Evolutionary conservation across 805 yeast species (phyloP), one percentile per base, ranked within the genome.

Genomic region (Lipomyces yamanashiensis): DNA sequence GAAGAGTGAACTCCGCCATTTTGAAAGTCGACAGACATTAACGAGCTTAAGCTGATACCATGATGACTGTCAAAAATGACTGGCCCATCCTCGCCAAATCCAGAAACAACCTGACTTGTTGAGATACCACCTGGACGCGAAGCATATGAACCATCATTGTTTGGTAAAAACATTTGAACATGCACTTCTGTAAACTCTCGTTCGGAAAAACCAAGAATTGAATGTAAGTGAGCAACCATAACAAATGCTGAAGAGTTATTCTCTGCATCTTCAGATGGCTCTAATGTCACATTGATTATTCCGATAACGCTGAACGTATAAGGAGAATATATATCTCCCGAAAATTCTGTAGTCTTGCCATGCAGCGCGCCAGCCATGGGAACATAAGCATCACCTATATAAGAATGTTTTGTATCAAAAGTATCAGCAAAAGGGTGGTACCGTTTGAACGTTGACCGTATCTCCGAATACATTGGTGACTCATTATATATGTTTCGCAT

Each of bases 121-220:
- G 71, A 61, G 8, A 68, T 58, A 9, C 70, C 63, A 39, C 64
- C 60, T 13, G 63, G 49, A 37, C 56, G 55, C 7, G 56, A 23
- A 33, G 40, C 39, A 19, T 55, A 45, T n/a, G 58, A 15, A n/a
- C n/a, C 21, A 28, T 48, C 57, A 19, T 40, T 39, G 13, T 59
- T 59, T n/a, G 59, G 40, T 7, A 67, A 21, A 10, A 55, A 28
- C 53, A 68, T 44, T 36, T 61, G 63, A 7, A 66, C 63, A 56
- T 70, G 72, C 8, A 69, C 71, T 8, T 69, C 71, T 6, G 70
- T 53, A 40, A 59, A 65, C 47, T 70, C 72, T 8, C 68, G 67
- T 54, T 70, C 71, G 7, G 69, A 64, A 37, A 70, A 58, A 7
- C 72, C 72, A 7, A 39, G 33, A 17, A 70, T 49, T 7, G 61